Evolutionary conservation across 1,139 yeast genomes (phyloP), one percentile per base, ranked within the genome.

Genomic region (Zygoascus hellenicus): DNA sequence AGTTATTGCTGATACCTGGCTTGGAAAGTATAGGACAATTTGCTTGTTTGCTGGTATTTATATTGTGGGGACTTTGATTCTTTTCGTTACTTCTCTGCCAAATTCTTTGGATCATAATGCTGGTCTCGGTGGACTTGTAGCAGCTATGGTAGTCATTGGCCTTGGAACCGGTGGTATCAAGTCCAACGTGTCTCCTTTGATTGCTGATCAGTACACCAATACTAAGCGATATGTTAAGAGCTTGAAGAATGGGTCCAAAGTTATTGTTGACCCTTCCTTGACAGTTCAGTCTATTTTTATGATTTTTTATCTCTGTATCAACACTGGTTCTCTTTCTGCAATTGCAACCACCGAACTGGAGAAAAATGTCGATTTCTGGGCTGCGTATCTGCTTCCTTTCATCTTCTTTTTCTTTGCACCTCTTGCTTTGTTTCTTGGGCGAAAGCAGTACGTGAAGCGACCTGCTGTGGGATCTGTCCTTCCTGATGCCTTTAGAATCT

Each of bases 101-200:
- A 62, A 75, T 16, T 76, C 83, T 50, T 74, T 83, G 36, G 63
- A 66, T 26, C 66, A 68, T 45, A 31, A 31, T 17, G 67, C 63
- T 58, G 77, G 66, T 64, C 69, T 67, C 68, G 83, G 70, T 65
- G 79, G 78, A 54, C 77, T 72, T 32, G 63, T 76, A 46, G 73
- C 77, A 43, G 74, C 85, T 42, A 80, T 86, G 65, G 69, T 85
- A 51, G 65, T 81, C 48, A 78, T 85, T 60, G 92, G 94, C 59
- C 57, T 83, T 41, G 94, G 88, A 49, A 81, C 94, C 33, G 94
- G 95, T 61, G 82, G 89, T 62, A 85, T 86, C 64, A 86, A 86
- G 66, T 74, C 92, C 37, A 84, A 85, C 58, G 81, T 85, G 42
- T 74, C 87, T 26, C 94, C 94, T 31, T 72, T 84, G 62, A 77